phyloP scores from a whole-genome alignment of 2,329 filamentous ascomycete genomes.

The Colletotrichum chrysophilum region DNA sequence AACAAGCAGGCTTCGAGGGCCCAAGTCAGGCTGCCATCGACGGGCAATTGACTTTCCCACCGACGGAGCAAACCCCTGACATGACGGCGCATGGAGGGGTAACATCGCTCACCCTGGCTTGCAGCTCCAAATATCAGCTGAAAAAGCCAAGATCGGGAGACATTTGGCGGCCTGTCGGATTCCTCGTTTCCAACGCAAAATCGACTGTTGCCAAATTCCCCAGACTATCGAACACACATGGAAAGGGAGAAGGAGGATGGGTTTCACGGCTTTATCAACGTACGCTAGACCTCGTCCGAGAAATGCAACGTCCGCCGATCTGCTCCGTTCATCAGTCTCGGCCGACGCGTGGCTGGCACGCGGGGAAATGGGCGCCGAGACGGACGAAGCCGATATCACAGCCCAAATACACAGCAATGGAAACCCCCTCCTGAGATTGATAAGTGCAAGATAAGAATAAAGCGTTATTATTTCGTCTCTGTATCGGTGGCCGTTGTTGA shows the following conservation, averaged over 20 bases:
- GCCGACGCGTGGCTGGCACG: neutral
- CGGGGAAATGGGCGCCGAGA: neutral
- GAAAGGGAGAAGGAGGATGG: neutral
- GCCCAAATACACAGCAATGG: fast-evolving
- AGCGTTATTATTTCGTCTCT: neutral
- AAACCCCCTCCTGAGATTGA: neutral
- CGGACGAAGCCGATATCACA: neutral
- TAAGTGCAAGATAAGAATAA: neutral
- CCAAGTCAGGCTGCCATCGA: neutral
- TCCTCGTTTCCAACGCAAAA: neutral
- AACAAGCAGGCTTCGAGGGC: neutral
- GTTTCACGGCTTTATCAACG: neutral
- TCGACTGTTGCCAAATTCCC: neutral
- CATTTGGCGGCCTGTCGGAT: neutral
- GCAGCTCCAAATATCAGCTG: neutral
- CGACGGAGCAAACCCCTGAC: neutral
- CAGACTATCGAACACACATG: neutral
- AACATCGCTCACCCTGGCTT: neutral
- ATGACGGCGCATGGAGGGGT: neutral
- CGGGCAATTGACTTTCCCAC: neutral
- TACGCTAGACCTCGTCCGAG: neutral
- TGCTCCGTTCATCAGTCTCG: neutral
- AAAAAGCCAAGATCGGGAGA: neutral
- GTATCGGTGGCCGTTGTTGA: conserved; percentile 9
- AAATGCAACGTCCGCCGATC: neutral